A percentile compares a stretch with the other conserved stretches of the same genome.
Conservation (phyloP, 306 rosid species). For the Cucurbita argyrosperma region DNA sequence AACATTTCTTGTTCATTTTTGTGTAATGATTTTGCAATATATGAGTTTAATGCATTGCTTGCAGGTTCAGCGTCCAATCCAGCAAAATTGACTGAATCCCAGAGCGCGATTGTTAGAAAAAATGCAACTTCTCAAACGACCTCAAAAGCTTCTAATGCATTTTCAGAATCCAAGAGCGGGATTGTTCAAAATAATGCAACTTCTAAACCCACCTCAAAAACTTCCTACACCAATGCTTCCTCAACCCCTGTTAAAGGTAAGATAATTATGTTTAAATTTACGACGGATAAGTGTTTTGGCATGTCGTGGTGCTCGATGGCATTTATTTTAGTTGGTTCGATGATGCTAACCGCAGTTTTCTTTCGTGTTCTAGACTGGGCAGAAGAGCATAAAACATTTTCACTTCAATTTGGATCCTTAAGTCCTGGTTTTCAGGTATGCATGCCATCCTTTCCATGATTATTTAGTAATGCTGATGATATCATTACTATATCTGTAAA, state of each 20-base stretch:
- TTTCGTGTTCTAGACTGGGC: slow-evolving; percentile 9
- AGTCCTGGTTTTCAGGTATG: slow-evolving; percentile 48
- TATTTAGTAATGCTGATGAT: neutral
- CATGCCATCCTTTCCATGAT: slow-evolving; percentile 3
- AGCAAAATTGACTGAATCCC: slow-evolving; percentile 29
- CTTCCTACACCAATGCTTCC: slow-evolving; percentile 22
- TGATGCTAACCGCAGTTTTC: neutral
- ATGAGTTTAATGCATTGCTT: slow-evolving; percentile 19
- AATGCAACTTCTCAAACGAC: slow-evolving; percentile 50
- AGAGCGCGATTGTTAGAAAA: slow-evolving; percentile 35
- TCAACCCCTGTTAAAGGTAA: slow-evolving; percentile 46
- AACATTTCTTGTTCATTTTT: neutral
- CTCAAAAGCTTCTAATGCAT: slow-evolving; percentile 5
- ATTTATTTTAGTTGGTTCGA: neutral
- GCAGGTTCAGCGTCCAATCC: slow-evolving; percentile 39
- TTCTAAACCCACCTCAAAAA: slow-evolving; percentile 38
- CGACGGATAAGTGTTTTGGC: neutral
- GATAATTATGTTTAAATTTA: neutral
- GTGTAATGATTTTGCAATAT: neutral
- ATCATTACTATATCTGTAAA: neutral
- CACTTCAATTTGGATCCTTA: slow-evolving; percentile 82
- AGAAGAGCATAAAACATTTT: slow-evolving; percentile 44
- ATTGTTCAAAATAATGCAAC: slow-evolving; percentile 50
- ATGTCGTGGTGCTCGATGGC: slow-evolving; percentile 12
- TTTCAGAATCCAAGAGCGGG: slow-evolving; percentile 28